Evolutionary conservation across 345 rosid genomes (phyloP), one percentile per base, ranked within the genome.

Genomic region (Microcos paniculata): DNA sequence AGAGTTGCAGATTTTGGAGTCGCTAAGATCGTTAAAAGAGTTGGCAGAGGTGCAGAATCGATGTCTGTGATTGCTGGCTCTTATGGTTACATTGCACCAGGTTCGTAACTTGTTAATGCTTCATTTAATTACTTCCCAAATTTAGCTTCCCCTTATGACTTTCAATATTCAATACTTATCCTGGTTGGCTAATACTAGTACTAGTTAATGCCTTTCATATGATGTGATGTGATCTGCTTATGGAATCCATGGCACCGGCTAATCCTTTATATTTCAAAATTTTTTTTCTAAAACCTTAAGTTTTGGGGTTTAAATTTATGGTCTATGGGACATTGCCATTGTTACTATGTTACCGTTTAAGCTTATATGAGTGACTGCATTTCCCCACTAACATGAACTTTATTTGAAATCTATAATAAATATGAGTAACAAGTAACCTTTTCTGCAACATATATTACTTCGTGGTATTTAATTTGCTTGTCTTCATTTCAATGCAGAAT

Each of bases 61-160:
- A 93, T 93, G 98, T 96, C 99, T 31, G 91, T 84, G 9, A 84
- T 96, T 33, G 94, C 96, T 0, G 99, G 99, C 75, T 93, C 98
- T 24, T 93, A 89, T 31, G 97, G 98, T 63, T 95, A 95, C 77
- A 93, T 95, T 81, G 98, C 99, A 77, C 98, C 99, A 87, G 98
- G 98, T 96, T 82, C 40, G 59, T 56, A 14, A 72, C 53, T 58
- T 84, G 19, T 43, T 19, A 42, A 31, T 69, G 35, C 57, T 64
- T 51, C 12, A 18, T 69, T 18, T 24, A n/a, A 45, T 52, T 66
- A 19, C 26, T 18, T 65, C 19, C 5, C 31, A 45, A 21, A 31
- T 62, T 62, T 35, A 10, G 2, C 19, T 63, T 19, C 24, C 45
- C 42, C 9, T 49, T 18, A 51, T 49, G 28, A n/a, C 16, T 26